Evolutionary conservation across 1,284 basidiomycete genomes (phyloP), one percentile per base, ranked within the genome.

Genomic region (Vanrija sp.): DNA sequence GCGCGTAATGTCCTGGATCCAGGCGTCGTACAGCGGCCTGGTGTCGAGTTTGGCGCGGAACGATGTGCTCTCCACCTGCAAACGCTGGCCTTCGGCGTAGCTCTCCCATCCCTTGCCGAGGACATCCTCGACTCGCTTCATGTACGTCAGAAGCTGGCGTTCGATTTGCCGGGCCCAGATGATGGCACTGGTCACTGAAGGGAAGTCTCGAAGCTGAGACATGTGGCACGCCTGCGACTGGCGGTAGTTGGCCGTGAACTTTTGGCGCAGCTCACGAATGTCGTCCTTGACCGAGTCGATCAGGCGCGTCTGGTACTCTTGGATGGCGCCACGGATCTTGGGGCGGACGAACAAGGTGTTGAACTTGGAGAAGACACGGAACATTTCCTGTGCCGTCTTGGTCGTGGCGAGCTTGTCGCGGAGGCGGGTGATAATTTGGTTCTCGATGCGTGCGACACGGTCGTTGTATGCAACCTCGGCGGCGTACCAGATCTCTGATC

Each of bases 81-180:
- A 86, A 69, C 94, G 93, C 75, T 97, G 92, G 6, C 96, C 96
- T 67, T 99, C 95, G n/a, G 95, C 92, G 66, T 98, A 98, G 60
- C 93, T 85, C 73, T 97, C 94, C 95, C 95, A 98, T 7, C 92
- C 94, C 75, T 92, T 93, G 9, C 95, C 96, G 12, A 99, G 86
- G 3, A 98, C 96, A 72, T 98, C 95, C 72, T 98, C 94, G 51
- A 98, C 95, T n/a, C 94, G 89, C 76, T 94, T 96, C 93, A 98
- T 98, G 79, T 98, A 98, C 3, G 91, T 87, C 63, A 89, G 82
- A 14, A 99, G 84, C 74, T 99, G 96, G 7, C 93, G 86, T 71
- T 98, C 95, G 64, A 99, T 98, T 79, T 98, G 95, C 9, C 89
- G 85, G 0, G 95, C 95, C 95, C 96, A 99, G 68, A 97, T 91